Evolutionary conservation across 805 yeast species (phyloP).

Genomic region (Nadsonia fulvescens): DNA sequence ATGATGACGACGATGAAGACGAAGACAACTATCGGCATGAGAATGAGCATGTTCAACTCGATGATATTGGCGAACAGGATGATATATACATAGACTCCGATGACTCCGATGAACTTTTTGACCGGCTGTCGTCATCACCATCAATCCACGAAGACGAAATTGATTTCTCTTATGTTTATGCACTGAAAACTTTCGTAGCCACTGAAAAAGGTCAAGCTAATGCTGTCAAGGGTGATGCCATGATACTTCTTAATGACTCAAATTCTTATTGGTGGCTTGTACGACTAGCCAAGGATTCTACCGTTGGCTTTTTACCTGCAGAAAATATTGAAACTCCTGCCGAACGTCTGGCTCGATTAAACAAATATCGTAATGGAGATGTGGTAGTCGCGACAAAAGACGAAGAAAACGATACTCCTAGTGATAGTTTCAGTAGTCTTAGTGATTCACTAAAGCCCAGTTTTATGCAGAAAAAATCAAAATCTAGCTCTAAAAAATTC

Average conservation of each 20-base stretch:
- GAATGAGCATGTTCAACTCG: no score
- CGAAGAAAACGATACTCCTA: conserved; percentile 5
- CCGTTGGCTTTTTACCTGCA: conserved; percentile 92
- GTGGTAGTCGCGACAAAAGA: no score
- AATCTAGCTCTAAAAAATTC: conserved; percentile 4
- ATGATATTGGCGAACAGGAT: no score
- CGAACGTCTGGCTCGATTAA: conserved; percentile 79
- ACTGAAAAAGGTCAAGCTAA: conserved; percentile 88
- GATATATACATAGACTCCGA: conserved; percentile 39
- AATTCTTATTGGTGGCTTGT: conserved; percentile 98
- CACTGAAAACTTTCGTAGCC: conserved; percentile 72
- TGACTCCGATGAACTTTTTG: conserved; percentile 22
- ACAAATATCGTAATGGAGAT: conserved; percentile 83
- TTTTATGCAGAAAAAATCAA: conserved; percentile 8
- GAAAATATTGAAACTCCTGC: conserved; percentile 83
- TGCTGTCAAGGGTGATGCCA: conserved; percentile 63
- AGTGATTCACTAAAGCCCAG: conserved; percentile 1
- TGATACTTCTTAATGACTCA: conserved; percentile 64
- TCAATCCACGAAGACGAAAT: conserved; percentile 36
- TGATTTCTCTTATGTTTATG: conserved; percentile 71
- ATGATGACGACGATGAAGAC: no score
- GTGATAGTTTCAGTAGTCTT: conserved; percentile 1
- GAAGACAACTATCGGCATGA: no score
- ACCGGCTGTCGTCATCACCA: conserved; percentile 47
- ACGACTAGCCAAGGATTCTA: conserved; percentile 33